Conservation (phyloP, 345 rosid species). For the Populus tremula region DNA sequence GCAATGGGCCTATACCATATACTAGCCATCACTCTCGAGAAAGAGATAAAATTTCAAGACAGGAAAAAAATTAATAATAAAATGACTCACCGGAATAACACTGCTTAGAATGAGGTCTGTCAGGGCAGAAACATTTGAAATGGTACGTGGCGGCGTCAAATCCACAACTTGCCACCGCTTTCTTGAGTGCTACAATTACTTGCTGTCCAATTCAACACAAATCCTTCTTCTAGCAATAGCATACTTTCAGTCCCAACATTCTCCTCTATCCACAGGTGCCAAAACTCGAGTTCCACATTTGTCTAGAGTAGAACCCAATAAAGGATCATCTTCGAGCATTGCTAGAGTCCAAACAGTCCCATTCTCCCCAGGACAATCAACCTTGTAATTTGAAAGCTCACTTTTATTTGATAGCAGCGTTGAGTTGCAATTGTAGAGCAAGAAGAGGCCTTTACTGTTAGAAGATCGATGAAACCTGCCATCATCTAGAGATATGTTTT, state of each 20-base stretch:
- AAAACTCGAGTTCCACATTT: constrained; percentile 17
- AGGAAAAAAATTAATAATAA: background rate
- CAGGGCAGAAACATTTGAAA: constrained; percentile 53
- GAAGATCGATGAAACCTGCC: constrained; percentile 1
- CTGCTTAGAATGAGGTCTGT: constrained; percentile 35
- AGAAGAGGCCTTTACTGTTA: background rate
- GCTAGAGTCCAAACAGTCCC: constrained; percentile 16
- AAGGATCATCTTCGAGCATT: constrained; percentile 15
- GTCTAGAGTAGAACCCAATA: constrained; percentile 19
- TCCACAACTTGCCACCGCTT: constrained; percentile 59
- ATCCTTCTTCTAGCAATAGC: constrained; percentile 33
- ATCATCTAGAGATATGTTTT: constrained; percentile 26
- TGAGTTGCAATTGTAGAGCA: constrained; percentile 32
- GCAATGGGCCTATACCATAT: no score
- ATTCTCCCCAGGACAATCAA: constrained; percentile 2
- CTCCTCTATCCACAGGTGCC: constrained; percentile 26
- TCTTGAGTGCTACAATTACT: constrained; percentile 29
- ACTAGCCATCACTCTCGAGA: no score
- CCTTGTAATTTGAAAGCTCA: constrained; percentile 10
- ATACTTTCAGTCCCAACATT: background rate
- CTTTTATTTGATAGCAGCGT: background rate
- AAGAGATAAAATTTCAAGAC: background rate
- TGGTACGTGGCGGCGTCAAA: constrained; percentile 9
- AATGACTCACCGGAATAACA: constrained; percentile 30
- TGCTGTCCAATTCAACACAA: constrained; percentile 44